These are phyloP conservation scores for Syncephalastrum racemosum DNA, from an alignment of 371 early-diverging fungal genomes.

Conservation along the genomic window DNA sequence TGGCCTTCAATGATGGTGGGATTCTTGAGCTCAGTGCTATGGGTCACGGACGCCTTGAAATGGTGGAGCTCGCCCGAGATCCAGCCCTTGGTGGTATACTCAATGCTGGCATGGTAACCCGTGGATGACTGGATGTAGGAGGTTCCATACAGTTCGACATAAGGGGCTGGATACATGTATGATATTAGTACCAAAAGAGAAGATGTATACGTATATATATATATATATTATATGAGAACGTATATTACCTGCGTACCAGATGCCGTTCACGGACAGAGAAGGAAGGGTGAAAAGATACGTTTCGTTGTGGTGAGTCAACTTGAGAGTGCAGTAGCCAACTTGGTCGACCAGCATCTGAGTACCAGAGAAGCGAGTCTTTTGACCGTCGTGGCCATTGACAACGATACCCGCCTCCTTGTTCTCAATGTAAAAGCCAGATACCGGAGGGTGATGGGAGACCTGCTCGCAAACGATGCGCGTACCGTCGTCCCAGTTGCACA, in stretches of 20 bases:
- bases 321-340: slow-evolving; percentile 68
- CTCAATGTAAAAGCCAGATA: slow-evolving; percentile 69
- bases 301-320: slow-evolving; percentile 56
- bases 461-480: slow-evolving; percentile 72
- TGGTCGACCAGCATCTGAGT: slow-evolving; percentile 78
- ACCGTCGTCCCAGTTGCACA: slow-evolving; percentile 69
- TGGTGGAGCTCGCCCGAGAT: slow-evolving; percentile 80
- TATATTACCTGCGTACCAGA: slow-evolving; percentile 73
- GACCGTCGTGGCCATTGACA: slow-evolving; percentile 76
- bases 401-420: slow-evolving; percentile 69
- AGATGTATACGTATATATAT: background rate
- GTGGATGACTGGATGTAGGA: slow-evolving; percentile 67
- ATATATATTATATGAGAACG: slow-evolving; percentile 11
- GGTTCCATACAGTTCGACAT: slow-evolving; percentile 73
- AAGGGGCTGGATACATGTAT: slow-evolving; percentile 45
- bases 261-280: slow-evolving; percentile 74
- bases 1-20: slow-evolving; percentile 55
- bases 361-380: slow-evolving; percentile 80
- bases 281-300: slow-evolving; percentile 76
- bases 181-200: background rate
- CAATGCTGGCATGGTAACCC: slow-evolving; percentile 67
- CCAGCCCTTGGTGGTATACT: slow-evolving; percentile 77
- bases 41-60: slow-evolving; percentile 67
- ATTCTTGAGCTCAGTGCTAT: slow-evolving; percentile 29
- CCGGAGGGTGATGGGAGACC: slow-evolving; percentile 81